phyloP scores from a whole-genome alignment of 768 basidiomycete genomes.

The Lentinula boryana region DNA sequence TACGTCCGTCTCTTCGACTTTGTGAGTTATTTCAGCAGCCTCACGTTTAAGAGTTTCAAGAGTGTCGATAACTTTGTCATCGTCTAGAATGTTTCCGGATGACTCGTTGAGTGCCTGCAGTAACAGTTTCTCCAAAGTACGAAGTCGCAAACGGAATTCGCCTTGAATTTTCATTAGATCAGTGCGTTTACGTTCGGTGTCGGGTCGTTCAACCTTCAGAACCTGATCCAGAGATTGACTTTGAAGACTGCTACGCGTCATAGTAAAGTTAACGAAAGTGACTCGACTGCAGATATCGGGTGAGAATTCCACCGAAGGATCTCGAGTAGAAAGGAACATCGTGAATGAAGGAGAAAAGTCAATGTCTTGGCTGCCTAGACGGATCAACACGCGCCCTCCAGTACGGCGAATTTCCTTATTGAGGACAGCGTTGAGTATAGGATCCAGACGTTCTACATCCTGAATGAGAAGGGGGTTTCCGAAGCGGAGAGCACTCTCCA shows the following conservation, averaged over 20 bases:
- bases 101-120: conserved; percentile 96
- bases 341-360: conserved; percentile 99
- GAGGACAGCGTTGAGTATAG: conserved; percentile 93
- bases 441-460: conserved; percentile 96
- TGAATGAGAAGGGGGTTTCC: conserved; percentile 97
- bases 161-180: conserved; percentile 98
- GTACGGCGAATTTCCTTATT: conserved; percentile 96
- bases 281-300: conserved; percentile 98
- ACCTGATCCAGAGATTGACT: conserved; percentile 98
- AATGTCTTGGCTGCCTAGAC: conserved; percentile 95
- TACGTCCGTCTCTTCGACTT: conserved; percentile 93
- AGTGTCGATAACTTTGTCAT: conserved; percentile 97
- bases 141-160: conserved; percentile 89
- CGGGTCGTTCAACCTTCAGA: conserved; percentile 93
- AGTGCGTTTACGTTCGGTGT: conserved; percentile 91
- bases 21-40: conserved; percentile 91
- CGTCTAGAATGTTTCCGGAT: conserved; percentile 93
- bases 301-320: conserved; percentile 96
- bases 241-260: conserved; percentile 97
- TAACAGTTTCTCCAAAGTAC: conserved; percentile 88
- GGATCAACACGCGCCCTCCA: conserved; percentile 95
- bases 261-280: conserved; percentile 94
- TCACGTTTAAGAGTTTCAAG: conserved; percentile 94
- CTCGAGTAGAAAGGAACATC: conserved; percentile 97
- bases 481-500: conserved; percentile 98